Base-by-base conservation (phyloP, 495 filamentous ascomycete species). In the Cercophora newfieldiana region DNA sequence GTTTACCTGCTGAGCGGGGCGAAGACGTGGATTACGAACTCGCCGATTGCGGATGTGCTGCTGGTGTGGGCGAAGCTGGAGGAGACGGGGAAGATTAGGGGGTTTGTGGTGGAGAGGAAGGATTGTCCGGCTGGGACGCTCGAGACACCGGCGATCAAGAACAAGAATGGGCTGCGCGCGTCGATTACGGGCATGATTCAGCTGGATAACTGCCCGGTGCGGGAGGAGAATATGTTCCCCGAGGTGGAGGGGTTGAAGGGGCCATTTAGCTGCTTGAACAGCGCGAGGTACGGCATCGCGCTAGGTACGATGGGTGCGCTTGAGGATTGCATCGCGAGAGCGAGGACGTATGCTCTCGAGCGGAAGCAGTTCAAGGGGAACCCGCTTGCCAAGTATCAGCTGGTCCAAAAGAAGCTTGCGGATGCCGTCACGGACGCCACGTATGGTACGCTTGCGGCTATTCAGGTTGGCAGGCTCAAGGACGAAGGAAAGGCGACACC, bases 1-100 rank as follows among this genome's bases (percentile, higher is more conserved):
- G 90, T 91, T 71, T 91, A 90, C 60, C 83, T 89, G 33, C 79
- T 99, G 31, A 90, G 86, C 49, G 95, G 95, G 1, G 82, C 91
- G 49, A 99, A 99, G 83, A 98, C 96, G 0, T 99, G 95, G 95
- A 99, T 99, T 71, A 98, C 95, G 50, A 99, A 98, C 81, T 94
- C 91, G 12, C 95, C 95, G 28, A 97, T 98, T 67, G 86, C 93
- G 5, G 94, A 99, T 71, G 80, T 99, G 14, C 78, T 97, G 60
- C 78, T 99, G 58, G 91, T 99, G 7, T 99, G 95, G 95, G 95
- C 94, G 5, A 97, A 97, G 79, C 81, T 96, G 48, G 86, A 95
- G 66, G 87, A 86, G 55, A 96, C 91, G 18, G 93, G 93, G 47
- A 97, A 96, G 81, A 98, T 99, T 73, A 87, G 90, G n/a, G 95